Evolutionary conservation across 139 green algal genomes (phyloP), one percentile per base, ranked within the genome.

Genomic region (Axilococcus clingmanii): DNA sequence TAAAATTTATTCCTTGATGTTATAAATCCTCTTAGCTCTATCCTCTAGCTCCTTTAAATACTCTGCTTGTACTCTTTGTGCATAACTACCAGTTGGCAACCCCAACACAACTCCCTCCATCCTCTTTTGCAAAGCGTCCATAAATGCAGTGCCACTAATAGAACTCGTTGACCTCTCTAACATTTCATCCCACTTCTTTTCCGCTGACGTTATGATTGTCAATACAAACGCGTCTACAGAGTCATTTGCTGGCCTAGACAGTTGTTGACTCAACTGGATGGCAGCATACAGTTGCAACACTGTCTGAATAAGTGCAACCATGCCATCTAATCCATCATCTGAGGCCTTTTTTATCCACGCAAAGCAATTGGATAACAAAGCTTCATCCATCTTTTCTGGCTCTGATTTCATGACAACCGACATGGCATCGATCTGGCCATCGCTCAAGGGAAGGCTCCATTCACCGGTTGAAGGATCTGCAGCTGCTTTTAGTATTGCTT

Each of bases 261-360:
- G n/a, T n/a, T n/a, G n/a, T 38, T 9, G 27, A 7, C 34, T 41
- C 34, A 94, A 66, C 55, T 79, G 57, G 36, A 54, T 53, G 3
- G 63, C 79, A 5, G 87, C 87, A 52, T 94, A 94, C 36, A 92
- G 59, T 73, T 95, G 87, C 55, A 95, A 69, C 34, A 94, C 67
- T 55, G 80, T 78, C 52, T 94, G 86, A 16, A 95, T 53, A 42
- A 95, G 66, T 16, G 62, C 27, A 25, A 87, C 83, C 75, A 95
- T 87, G 35, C 72, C 79, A 48, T 89, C 76, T 29, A 94, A 34
- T 8, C 63, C 62, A 38, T 88, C 77, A 20, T 91, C 79, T 7
- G 56, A 59, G 34, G 80, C 77, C 65, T 94, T 94, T 20, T 82
- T 77, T 48, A 96, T 93, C 75, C 79, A 96, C 0, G 88, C 84